Conservation (phyloP, 169 alveolate genomes). For the Plasmodium vivax region DNA sequence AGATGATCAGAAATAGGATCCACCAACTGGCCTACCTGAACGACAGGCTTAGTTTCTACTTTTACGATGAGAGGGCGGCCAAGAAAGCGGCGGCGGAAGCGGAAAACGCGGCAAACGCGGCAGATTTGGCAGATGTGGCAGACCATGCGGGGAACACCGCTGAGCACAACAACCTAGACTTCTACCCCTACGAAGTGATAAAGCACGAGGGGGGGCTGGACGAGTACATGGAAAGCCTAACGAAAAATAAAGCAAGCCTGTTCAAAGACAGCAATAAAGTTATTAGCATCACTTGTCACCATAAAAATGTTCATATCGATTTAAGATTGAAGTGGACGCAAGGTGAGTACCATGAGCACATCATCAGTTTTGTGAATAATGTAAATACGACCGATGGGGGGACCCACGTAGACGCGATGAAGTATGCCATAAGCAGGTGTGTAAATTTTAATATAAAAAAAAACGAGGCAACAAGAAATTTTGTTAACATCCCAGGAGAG, state of each 20-base stretch:
- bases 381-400: constrained; percentile 87
- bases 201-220: constrained; percentile 69
- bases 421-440: constrained; percentile 81
- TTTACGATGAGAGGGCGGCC: constrained; percentile 65
- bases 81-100: neutral
- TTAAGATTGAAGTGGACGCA: constrained; percentile 77
- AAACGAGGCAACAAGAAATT: constrained; percentile 48
- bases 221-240: constrained; percentile 53
- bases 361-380: constrained; percentile 85
- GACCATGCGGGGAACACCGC: neutral
- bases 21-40: constrained; percentile 74
- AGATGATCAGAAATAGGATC: constrained; percentile 41
- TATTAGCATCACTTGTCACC: constrained; percentile 53
- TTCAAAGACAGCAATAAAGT: constrained; percentile 55
- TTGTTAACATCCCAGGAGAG: constrained; percentile 84
- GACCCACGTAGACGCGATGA: constrained; percentile 87
- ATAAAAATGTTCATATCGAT: constrained; percentile 61
- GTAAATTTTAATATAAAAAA: constrained; percentile 19
- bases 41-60: constrained; percentile 48
- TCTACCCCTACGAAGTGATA: constrained; percentile 50
- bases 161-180: constrained; percentile 8
- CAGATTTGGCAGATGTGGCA: too few species aligned
- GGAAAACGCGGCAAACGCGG: neutral
- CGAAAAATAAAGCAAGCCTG: constrained; percentile 44
- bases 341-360: constrained; percentile 78